phyloP scores from a whole-genome alignment of 2,329 filamentous ascomycete species.

The Akanthomyces lecanii region DNA sequence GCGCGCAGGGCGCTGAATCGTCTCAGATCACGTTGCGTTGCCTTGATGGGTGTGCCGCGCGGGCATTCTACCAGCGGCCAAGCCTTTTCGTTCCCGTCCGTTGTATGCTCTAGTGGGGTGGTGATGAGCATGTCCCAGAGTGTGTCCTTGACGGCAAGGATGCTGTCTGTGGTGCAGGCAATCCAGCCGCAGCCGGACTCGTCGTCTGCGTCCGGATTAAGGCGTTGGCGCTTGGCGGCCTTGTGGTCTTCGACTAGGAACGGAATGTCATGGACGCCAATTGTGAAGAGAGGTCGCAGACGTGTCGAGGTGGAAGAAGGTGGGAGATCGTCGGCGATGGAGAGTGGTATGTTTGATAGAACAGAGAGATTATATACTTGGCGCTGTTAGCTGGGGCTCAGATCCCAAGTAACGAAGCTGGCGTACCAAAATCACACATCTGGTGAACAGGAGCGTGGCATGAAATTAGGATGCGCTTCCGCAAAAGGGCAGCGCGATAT shows the following conservation, averaged over 20 bases:
- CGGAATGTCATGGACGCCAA: slow-evolving; percentile 90
- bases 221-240: slow-evolving; percentile 36
- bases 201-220: slow-evolving; percentile 37
- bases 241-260: slow-evolving; percentile 63
- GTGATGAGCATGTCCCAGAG: slow-evolving; percentile 89
- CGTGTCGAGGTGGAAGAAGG: slow-evolving; percentile 57
- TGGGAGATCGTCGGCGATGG: slow-evolving; percentile 66
- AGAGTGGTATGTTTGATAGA: slow-evolving; percentile 78
- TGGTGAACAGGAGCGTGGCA: slow-evolving; percentile 80
- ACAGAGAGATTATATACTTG: slow-evolving; percentile 92
- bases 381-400: slow-evolving; percentile 24
- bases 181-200: slow-evolving; percentile 70
- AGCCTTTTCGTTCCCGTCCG: slow-evolving; percentile 53
- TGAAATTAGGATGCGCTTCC: slow-evolving; percentile 84
- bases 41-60: slow-evolving; percentile 64
- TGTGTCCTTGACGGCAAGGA: slow-evolving; percentile 77
- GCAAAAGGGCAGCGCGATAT: slow-evolving; percentile 77
- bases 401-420: neutral
- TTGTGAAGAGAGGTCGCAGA: slow-evolving; percentile 79
- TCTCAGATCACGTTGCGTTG: slow-evolving; percentile 84
- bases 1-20: slow-evolving; percentile 68
- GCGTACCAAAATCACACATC: slow-evolving; percentile 81
- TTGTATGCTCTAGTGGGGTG: slow-evolving; percentile 61
- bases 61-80: slow-evolving; percentile 75
- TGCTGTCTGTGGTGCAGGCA: slow-evolving; percentile 92